These are phyloP conservation scores for Melastoma malabathricum DNA, from an alignment of 345 rosid species.

Conservation along the genomic window DNA sequence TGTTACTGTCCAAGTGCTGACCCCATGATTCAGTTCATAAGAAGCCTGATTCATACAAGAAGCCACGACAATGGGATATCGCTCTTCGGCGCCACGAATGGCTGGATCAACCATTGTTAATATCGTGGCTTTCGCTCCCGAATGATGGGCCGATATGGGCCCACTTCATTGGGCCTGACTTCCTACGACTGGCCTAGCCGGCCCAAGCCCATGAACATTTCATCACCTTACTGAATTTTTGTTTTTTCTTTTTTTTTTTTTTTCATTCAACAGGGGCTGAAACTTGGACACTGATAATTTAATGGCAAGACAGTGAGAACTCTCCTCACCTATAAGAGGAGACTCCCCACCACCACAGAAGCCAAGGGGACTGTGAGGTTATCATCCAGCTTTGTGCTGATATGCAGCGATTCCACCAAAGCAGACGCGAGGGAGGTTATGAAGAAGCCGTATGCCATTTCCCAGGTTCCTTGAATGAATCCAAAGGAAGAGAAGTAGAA, in stretches of 20 bases:
- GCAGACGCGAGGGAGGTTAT: constrained; percentile 58
- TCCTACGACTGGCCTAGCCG: too few relatives aligned
- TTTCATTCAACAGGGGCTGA: too few relatives aligned
- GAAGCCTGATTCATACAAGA: background rate
- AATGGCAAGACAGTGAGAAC: too few relatives aligned
- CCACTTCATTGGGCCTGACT: too few relatives aligned
- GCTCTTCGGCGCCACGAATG: constrained; percentile 13
- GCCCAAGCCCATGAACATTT: too few relatives aligned
- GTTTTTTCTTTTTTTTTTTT: too few relatives aligned
- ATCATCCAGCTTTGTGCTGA: constrained; percentile 72
- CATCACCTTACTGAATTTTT: too few relatives aligned
- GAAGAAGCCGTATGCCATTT: constrained; percentile 46
- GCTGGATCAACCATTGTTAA: constrained; percentile 29
- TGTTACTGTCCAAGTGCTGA: too few relatives aligned
- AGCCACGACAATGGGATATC: constrained; percentile 30
- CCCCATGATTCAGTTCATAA: too few relatives aligned
- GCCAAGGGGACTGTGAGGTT: constrained; percentile 73
- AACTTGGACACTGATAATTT: too few relatives aligned
- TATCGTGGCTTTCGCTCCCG: constrained; percentile 6
- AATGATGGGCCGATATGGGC: too few relatives aligned
- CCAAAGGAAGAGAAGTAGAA: constrained; percentile 59
- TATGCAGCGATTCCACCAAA: constrained; percentile 71
- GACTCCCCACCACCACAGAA: constrained; percentile 46
- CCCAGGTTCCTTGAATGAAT: constrained; percentile 31
- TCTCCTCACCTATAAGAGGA: constrained; percentile 21